These are phyloP conservation scores for Hagleromyces aurorensis DNA, from an alignment of 805 yeast genomes.

Conservation along the genomic window DNA sequence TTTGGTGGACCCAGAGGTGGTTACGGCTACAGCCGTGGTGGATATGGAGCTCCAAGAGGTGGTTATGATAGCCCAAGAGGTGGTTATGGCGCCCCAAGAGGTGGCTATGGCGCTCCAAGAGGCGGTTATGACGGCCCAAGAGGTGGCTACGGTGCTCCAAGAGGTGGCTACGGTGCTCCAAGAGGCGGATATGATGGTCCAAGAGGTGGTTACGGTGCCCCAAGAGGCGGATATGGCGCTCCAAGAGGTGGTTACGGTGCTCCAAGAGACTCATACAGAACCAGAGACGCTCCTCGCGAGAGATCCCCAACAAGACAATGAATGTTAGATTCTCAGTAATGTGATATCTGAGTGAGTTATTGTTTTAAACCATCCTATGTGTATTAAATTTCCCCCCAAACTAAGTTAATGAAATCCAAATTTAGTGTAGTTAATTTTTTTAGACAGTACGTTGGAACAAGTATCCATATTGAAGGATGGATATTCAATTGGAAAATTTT, in stretches of 20 bases:
- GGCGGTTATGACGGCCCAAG: conserved; percentile 23
- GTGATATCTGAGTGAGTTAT: too few species aligned
- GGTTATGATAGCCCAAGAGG: conserved; percentile 26
- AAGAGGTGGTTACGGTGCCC: conserved; percentile 26
- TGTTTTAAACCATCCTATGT: too few species aligned
- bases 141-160: conserved; percentile 23
- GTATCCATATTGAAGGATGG: too few species aligned
- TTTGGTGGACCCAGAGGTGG: conserved; percentile 32
- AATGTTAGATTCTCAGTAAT: conserved; percentile 12
- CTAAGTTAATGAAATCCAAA: too few species aligned
- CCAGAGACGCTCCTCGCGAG: conserved; percentile 51
- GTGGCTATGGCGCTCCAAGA: conserved; percentile 36
- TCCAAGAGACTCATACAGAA: conserved; percentile 39
- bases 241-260: conserved; percentile 27
- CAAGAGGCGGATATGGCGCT: conserved; percentile 27
- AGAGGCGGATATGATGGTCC: conserved; percentile 21
- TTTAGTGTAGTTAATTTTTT: too few species aligned
- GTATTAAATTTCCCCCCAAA: too few species aligned
- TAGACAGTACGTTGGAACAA: too few species aligned
- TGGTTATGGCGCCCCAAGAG: conserved; percentile 30
- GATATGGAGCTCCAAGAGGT: conserved; percentile 28
- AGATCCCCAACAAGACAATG: conserved; percentile 73
- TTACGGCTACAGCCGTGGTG: conserved; percentile 31
- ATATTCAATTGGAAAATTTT: too few species aligned
- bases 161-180: conserved; percentile 32